A percentile compares a stretch with the other conserved stretches of the same genome.
Evolutionary conservation across 768 basidiomycete genomes (phyloP).

Genomic region (Amanita rubescens): DNA sequence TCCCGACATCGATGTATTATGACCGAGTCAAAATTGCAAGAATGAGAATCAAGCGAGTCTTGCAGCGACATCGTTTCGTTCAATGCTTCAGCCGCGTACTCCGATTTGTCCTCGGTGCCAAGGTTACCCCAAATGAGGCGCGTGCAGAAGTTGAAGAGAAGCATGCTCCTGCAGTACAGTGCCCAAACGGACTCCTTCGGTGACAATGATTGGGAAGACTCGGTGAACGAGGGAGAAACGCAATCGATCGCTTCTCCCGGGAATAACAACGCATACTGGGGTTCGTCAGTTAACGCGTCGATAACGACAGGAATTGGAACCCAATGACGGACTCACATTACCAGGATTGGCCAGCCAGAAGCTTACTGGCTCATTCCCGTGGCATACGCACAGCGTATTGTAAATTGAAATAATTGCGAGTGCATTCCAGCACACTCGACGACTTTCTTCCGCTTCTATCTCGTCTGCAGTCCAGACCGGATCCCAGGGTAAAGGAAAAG

Average conservation of each 20-base stretch:
- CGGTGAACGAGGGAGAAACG: slow-evolving; percentile 28
- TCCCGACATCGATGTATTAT: slow-evolving; percentile 63
- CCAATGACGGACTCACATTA: slow-evolving; percentile 38
- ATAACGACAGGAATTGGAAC: background rate
- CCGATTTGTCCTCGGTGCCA: slow-evolving; percentile 46
- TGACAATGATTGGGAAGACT: slow-evolving; percentile 36
- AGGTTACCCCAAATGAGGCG: slow-evolving; percentile 37
- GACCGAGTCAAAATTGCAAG: slow-evolving; percentile 62
- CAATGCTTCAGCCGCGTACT: slow-evolving; percentile 54
- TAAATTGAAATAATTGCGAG: slow-evolving; percentile 62
- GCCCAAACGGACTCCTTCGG: slow-evolving; percentile 80
- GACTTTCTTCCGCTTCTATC: slow-evolving; percentile 58
- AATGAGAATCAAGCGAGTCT: slow-evolving; percentile 58
- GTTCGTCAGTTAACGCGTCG: slow-evolving; percentile 8
- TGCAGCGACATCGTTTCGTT: slow-evolving; percentile 62
- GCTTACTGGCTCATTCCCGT: slow-evolving; percentile 47
- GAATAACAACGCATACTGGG: slow-evolving; percentile 58
- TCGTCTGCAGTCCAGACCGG: slow-evolving; percentile 46
- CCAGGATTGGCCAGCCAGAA: slow-evolving; percentile 58
- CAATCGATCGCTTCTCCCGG: slow-evolving; percentile 66
- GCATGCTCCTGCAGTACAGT: slow-evolving; percentile 73
- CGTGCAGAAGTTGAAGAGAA: slow-evolving; percentile 69
- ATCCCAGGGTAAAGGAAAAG: slow-evolving; percentile 56
- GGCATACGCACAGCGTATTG: slow-evolving; percentile 60
- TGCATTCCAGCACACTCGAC: slow-evolving; percentile 73